Evolutionary conservation across 805 yeast species (phyloP).

Genomic region (Hanseniaspora singularis): DNA sequence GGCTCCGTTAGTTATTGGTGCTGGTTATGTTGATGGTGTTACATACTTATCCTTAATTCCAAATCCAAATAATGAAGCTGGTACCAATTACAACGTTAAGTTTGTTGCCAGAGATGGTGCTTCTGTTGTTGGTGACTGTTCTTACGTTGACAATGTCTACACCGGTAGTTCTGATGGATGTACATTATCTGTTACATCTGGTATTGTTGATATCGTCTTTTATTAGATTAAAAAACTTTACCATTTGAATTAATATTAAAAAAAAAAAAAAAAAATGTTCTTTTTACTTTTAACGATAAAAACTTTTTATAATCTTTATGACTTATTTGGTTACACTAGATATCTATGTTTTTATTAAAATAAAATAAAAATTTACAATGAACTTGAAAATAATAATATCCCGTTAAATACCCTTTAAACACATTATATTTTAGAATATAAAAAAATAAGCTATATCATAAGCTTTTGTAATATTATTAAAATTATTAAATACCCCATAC

Average conservation of each 20-base stretch:
- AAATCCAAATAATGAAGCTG: slow-evolving; percentile 53
- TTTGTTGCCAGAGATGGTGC: slow-evolving; percentile 62
- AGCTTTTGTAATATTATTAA: background rate
- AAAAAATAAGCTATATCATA: background rate
- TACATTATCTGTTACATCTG: slow-evolving; percentile 54
- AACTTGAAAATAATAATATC: background rate
- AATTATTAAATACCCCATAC: background rate
- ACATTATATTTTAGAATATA: background rate
- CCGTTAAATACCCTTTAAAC: background rate
- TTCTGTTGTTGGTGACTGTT: slow-evolving; percentile 56
- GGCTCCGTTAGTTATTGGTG: slow-evolving; percentile 71
- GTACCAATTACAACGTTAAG: slow-evolving; percentile 54
- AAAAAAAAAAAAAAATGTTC: background rate
- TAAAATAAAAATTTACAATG: too few species aligned
- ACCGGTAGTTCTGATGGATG: slow-evolving; percentile 60
- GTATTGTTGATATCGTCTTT: slow-evolving; percentile 51
- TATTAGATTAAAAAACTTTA: slow-evolving; percentile 24
- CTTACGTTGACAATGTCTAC: slow-evolving; percentile 67
- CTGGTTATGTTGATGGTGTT: slow-evolving; percentile 51
- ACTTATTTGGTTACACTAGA: too few species aligned
- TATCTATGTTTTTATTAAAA: too few species aligned
- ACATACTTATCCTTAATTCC: slow-evolving; percentile 64
- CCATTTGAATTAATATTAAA: background rate
- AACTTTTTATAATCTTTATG: too few species aligned
- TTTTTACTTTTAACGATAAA: background rate